Evolutionary conservation across 768 basidiomycete genomes (phyloP), one percentile per base, ranked within the genome.

Genomic region (Lactarius psammicola): DNA sequence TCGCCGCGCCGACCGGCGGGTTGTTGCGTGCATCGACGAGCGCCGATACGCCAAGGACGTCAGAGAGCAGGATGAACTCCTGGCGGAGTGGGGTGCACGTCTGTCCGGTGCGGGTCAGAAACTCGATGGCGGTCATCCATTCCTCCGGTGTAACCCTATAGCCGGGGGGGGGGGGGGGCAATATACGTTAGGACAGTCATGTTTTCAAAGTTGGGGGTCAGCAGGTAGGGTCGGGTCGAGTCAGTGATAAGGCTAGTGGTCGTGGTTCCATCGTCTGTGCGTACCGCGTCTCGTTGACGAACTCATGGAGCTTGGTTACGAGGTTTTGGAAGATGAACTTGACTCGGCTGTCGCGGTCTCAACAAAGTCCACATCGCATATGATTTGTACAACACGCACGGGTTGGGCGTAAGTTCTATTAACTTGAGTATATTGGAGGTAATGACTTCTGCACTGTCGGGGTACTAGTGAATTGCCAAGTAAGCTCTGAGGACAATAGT

Each of bases 31-130:
- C 75, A 68, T 94, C 90, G 11, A 95, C 87, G 60, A 95, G 81
- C 0, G 88, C 80, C 0, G 91, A 93, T 3, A 90, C 84, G 6
- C 94, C 93, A 0, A 94, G 78, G 0, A 84, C 81, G 72, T 94
- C 93, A 1, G 90, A 92, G n/a, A 95, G 81, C 8, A 95, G 84
- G 71, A 95, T 92, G 74, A 90, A 90, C 73, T 95, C 92, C 80
- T 77, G 77, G 20, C 72, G 74, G 59, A 90, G 74, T 38, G 85
- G 82, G 0, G 87, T 85, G 74, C 86, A 92, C 66, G 76, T 90
- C 75, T 95, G 80, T 8, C 93, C 93, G 0, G 82, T 83, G 9
- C 80, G 78, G 0, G 92, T 95, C 65, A 95, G 77, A 76, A 95
- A 95, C 64, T 89, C 74, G 70, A 95, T 87, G 1, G 90, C 80